Base-by-base conservation (phyloP, 1,284 basidiomycete species). In the Ganoderma multipileum region DNA sequence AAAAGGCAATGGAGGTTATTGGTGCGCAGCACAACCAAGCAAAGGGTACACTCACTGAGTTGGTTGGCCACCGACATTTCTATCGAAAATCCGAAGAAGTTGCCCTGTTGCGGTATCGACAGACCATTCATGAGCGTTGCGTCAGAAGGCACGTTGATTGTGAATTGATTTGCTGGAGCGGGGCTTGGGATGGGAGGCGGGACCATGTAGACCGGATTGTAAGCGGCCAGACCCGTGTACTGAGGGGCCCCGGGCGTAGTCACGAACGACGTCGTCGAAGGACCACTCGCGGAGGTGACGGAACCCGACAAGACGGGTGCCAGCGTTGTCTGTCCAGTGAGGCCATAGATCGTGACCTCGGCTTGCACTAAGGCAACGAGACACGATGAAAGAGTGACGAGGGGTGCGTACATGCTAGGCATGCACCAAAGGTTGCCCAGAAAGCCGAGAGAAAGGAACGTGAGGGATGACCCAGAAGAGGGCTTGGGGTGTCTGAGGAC, bases 71-170 rank as follows among this genome's bases (percentile, higher is more conserved):
- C 89, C 23, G 89, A 91, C 83, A 93, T 85, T 78, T 93, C 92
- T 62, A 94, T 83, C 0, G 89, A 91, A 73, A 93, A 92, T 0
- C 92, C 91, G 64, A 89, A 80, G 73, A 92, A 92, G 38, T 87
- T 83, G 20, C 90, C 91, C 60, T 79, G 80, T 70, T 89, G 87
- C 7, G 80, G 80, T 41, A 91, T 89, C 2, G 86, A 89, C 4
- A 86, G 76, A 0, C 81, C 83, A 3, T 20, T 20, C 11, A 70
- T 62, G 59, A 63, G 65, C 52, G 63, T 57, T 9, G 68, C 67
- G 52, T 64, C 64, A 23, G 36, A 47, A 18, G 70, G 63, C 2
- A 75, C 61, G n/a, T 61, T 30, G 2, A 76, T 44, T 16, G 55
- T 28, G 66, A 76, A 75, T 50, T 71, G 66, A 5, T 60, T 72